These are phyloP conservation scores for Ilex asprella DNA, from an alignment of 257 asterid species.

Conservation along the genomic window DNA sequence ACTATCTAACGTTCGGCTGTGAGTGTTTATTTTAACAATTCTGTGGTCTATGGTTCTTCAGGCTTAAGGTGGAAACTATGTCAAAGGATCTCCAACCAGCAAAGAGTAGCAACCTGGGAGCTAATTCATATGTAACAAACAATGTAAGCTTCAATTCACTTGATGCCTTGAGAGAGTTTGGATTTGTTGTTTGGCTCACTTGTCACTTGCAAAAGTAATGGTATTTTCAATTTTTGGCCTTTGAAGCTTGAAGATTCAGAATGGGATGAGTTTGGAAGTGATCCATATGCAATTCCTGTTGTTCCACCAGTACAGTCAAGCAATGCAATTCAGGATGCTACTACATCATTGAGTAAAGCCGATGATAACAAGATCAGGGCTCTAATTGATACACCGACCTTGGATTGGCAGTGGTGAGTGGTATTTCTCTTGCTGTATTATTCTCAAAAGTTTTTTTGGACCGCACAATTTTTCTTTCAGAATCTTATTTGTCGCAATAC, in stretches of 20 bases:
- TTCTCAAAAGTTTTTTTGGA: not conserved
- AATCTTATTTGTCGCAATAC: conserved; percentile 11
- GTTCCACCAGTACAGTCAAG: conserved; percentile 35
- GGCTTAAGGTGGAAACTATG: conserved; percentile 46
- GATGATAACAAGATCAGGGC: conserved; percentile 97
- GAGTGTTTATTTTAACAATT: conserved; percentile 22
- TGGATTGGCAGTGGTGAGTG: conserved; percentile 93
- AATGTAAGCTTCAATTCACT: conserved; percentile 46
- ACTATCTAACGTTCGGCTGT: not conserved
- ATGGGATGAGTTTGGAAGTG: conserved; percentile 93
- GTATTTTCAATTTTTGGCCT: conserved; percentile 13
- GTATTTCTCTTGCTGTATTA: conserved; percentile 1
- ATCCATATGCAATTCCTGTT: conserved; percentile 81
- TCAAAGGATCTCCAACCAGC: conserved; percentile 53
- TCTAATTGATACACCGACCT: conserved; percentile 85
- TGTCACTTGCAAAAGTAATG: not conserved
- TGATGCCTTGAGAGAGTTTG: too few relatives aligned
- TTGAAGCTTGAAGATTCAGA: conserved; percentile 81
- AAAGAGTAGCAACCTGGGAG: conserved; percentile 50
- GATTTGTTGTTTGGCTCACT: too few relatives aligned
- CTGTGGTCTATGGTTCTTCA: conserved; percentile 30
- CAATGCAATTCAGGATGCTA: conserved; percentile 53
- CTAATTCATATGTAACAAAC: conserved; percentile 47
- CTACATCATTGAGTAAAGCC: conserved; percentile 60
- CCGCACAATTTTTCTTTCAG: not conserved